Evolutionary conservation across 331 rosid species (phyloP).

Genomic region (Quercus phellos): DNA sequence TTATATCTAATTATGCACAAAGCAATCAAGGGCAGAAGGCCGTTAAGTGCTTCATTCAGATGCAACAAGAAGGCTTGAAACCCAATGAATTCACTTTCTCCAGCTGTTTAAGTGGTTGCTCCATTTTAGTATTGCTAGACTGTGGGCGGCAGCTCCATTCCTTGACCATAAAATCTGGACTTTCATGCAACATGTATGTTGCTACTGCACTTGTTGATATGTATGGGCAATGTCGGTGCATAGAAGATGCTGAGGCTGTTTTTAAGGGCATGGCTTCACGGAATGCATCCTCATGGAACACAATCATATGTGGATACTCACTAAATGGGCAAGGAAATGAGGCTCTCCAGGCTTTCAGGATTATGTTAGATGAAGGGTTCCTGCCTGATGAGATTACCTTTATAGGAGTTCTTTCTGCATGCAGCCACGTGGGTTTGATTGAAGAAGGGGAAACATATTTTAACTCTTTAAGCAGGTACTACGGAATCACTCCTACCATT

Average conservation of each 20-base stretch:
- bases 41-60: slow-evolving; percentile 35
- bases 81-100: slow-evolving; percentile 57
- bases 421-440: slow-evolving; percentile 57
- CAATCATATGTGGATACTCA: slow-evolving; percentile 59
- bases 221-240: slow-evolving; percentile 42
- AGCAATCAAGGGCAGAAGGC: slow-evolving; percentile 50
- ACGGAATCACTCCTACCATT: slow-evolving; percentile 40
- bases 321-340: slow-evolving; percentile 49
- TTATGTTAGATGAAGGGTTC: slow-evolving; percentile 41
- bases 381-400: slow-evolving; percentile 54
- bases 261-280: slow-evolving; percentile 33
- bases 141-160: slow-evolving; percentile 60
- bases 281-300: slow-evolving; percentile 56
- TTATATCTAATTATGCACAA: slow-evolving; percentile 44
- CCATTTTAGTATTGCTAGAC: slow-evolving; percentile 40
- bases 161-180: slow-evolving; percentile 51
- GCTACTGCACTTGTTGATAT: slow-evolving; percentile 34
- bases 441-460: slow-evolving; percentile 48
- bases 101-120: slow-evolving; percentile 60
- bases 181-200: slow-evolving; percentile 40
- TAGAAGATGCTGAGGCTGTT: slow-evolving; percentile 52
- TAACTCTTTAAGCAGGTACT: slow-evolving; percentile 32
- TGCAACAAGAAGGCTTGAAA: slow-evolving; percentile 55
- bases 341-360: slow-evolving; percentile 45
- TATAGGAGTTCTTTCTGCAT: slow-evolving; percentile 57